A percentile compares a stretch with the other conserved stretches of the same genome.
These are phyloP conservation scores for Populus tremula DNA, from an alignment of 345 rosid species.

Conservation along the genomic window DNA sequence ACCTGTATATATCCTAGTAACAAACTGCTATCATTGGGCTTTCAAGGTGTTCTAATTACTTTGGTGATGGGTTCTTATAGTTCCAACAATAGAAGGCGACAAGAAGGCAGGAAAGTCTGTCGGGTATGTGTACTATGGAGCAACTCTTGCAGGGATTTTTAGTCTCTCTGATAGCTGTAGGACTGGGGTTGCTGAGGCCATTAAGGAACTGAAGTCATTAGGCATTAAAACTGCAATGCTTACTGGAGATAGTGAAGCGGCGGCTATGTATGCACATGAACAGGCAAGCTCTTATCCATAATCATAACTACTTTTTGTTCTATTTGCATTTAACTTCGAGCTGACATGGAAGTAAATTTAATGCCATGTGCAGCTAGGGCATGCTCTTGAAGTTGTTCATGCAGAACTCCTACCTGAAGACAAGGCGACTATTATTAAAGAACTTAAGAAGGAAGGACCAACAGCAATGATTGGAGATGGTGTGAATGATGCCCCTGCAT, in stretches of 20 bases:
- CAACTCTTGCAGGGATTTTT: conserved; percentile 49
- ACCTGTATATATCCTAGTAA: neutral
- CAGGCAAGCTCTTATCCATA: conserved; percentile 43
- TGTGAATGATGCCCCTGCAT: conserved; percentile 87
- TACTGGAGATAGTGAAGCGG: conserved; percentile 73
- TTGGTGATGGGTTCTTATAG: conserved; percentile 16
- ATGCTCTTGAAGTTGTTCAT: conserved; percentile 52
- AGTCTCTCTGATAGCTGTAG: conserved; percentile 75
- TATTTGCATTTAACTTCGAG: too few relatives aligned
- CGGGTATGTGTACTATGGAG: conserved; percentile 59
- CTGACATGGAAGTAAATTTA: neutral
- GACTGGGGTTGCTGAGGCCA: conserved; percentile 63
- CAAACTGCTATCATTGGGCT: neutral
- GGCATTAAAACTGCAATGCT: conserved; percentile 68
- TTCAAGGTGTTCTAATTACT: neutral
- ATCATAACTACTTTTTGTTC: neutral
- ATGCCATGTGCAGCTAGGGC: conserved; percentile 49
- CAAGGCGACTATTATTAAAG: conserved; percentile 51
- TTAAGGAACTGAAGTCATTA: conserved; percentile 51
- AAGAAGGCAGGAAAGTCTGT: conserved; percentile 48
- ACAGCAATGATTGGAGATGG: conserved; percentile 93
- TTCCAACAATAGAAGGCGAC: conserved; percentile 33
- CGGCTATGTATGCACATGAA: conserved; percentile 68
- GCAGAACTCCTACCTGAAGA: conserved; percentile 83
- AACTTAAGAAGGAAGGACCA: conserved; percentile 53